Evolutionary conservation across 164 flowering plant genomes (phyloP), one percentile per base, ranked within the genome.

Genomic region (Saururus chinensis): DNA sequence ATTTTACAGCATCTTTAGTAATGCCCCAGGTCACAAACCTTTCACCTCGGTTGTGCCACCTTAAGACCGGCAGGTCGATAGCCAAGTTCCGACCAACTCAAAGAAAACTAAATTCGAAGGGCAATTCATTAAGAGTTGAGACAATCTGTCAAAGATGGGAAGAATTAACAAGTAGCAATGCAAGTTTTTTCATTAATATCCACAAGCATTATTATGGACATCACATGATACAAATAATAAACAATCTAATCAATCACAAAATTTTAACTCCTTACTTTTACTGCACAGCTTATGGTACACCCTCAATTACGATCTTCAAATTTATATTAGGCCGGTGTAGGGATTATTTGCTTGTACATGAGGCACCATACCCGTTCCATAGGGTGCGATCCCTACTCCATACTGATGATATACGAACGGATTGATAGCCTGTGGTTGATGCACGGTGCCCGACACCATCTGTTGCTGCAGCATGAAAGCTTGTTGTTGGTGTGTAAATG

Each of bases 341-440:
- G 73, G 67, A 66, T 70, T 68, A 23, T 69, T 49, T 17, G 65
- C 62, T 40, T 61, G 74, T 40, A 57, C 63, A 72, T 59, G 96
- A 78, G 70, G 89, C 79, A 75, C 77, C 87, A 92, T 7, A 16
- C 61, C 60, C 0, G 98, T 90, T 67, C 86, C 98, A 26, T 67
- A 59, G 22, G 68, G 51, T 9, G 58, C 51, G 25, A 57, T 56
- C 23, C 51, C 64, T 16, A 37, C 70, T 12, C 63, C 62, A 60
- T 59, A 71, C 0, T 71, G 77, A 65, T 71, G 77, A 65, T 69
- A 74, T 16, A 69, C 73, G 59, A 67, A 77, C 8, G 77, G 74
- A 65, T 68, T 74, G 6, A 13, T 41, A 11, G 67, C 21, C 24
- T 8, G 49, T 42, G 49, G 66, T 52, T 24, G 77, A 62, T 73